Percentiles rank a stretch among this genome's conserved stretches.
Evolutionary conservation across 176 grass and related monocot species (phyloP).

Genomic region (Zizania latifolia): DNA sequence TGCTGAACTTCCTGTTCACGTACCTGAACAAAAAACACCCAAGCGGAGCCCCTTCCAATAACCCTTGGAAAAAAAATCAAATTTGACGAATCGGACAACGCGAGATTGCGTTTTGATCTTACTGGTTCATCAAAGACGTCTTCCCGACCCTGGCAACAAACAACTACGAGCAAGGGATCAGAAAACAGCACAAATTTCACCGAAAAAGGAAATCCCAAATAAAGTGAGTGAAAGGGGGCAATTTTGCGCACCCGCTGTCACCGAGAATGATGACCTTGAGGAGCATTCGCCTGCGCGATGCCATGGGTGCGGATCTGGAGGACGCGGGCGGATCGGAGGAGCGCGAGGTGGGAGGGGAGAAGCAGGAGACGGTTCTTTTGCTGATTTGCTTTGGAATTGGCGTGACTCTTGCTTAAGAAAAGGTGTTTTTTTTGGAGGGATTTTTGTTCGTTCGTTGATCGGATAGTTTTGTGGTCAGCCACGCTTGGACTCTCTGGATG

Average conservation of each 20-base stretch:
- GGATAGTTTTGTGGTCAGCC: no score
- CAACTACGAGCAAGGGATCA: not conserved
- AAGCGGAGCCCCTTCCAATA: not conserved
- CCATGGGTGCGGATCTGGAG: constrained; percentile 50
- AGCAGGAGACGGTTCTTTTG: not conserved
- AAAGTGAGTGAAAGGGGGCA: not conserved
- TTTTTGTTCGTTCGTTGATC: not conserved
- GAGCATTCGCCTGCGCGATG: constrained; percentile 88
- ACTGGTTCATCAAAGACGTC: constrained; percentile 97
- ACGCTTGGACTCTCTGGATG: no score
- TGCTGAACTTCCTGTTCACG: constrained; percentile 92
- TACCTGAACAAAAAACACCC: constrained; percentile 39
- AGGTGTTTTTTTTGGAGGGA: not conserved
- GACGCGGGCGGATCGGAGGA: not conserved
- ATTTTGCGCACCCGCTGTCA: constrained; percentile 74
- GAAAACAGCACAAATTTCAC: not conserved
- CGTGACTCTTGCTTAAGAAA: not conserved
- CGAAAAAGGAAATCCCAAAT: not conserved
- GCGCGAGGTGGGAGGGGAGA: not conserved
- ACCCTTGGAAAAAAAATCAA: not conserved
- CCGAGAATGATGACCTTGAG: constrained; percentile 99
- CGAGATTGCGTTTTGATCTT: constrained; percentile 6
- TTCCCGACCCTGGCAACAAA: constrained; percentile 70
- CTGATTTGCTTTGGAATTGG: not conserved
- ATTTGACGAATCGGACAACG: not conserved